Evolutionary conservation across 495 filamentous ascomycete species (phyloP), one percentile per base, ranked within the genome.

Genomic region (Penicillium robsamsonii): DNA sequence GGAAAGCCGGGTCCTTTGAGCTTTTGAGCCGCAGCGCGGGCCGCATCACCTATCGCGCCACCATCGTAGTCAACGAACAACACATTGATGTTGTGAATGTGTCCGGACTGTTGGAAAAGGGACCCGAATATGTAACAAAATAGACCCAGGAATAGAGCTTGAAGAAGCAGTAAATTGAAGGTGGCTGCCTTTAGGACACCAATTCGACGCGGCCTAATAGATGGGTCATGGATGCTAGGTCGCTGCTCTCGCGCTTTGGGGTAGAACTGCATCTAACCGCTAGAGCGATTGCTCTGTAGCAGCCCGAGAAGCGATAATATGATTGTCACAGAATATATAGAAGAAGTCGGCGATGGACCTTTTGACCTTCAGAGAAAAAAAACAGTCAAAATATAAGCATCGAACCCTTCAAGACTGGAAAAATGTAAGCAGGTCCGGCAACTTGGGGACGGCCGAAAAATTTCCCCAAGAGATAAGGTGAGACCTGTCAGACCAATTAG

Each of bases 11-110:
- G 38, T 0, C 65, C 64, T 47, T 73, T 55, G 11, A 83, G 59
- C 7, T 65, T 49, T 10, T 67, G 46, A 55, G 81, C 81, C 0
- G 78, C 78, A 4, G 45, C 54, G 15, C 71, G 66, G 9, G 81
- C 60, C 0, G 79, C 65, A 4, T 62, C 25, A 2, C 79, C 79
- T 31, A 84, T 65, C 1, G 69, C 61, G 4, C 79, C 75, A 15
- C 70, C 74, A 56, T 81, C 80, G 52, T 81, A 82, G 59, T 84
- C 80, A 17, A 84, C 77, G 31, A 73, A 76, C 12, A 76, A 57
- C 13, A 84, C 60, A 13, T 70, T 70, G 9, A 81, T 50, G 41
- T 75, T 75, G 60, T 79, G 74, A 4, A 63, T 67, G 38, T 74
- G 75, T 0, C 46, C 43, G 2, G 7, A 59, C 46, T 76, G 68